Evolutionary conservation across 306 rosid species (phyloP).

Genomic region (Myrica gale): DNA sequence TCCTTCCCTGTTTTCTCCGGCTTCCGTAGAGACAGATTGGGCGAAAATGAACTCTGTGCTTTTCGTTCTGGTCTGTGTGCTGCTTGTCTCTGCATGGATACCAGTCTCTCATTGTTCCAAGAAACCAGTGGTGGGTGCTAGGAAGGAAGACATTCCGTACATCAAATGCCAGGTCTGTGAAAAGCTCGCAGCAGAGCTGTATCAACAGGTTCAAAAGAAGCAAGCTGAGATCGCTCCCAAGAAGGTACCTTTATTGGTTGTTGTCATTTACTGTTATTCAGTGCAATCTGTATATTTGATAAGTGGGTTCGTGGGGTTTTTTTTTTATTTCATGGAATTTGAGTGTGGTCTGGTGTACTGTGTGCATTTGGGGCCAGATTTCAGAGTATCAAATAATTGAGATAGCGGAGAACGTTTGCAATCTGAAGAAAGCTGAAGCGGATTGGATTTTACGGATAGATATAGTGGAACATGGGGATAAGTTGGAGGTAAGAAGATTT

Average conservation of each 20-base stretch:
- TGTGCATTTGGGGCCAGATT: constrained; percentile 49
- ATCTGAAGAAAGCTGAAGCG: constrained; percentile 84
- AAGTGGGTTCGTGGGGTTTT: constrained; percentile 15
- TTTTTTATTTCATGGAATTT: constrained; percentile 11
- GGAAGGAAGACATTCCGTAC: constrained; percentile 80
- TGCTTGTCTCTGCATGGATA: constrained; percentile 46
- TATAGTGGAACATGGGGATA: constrained; percentile 73
- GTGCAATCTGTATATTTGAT: constrained; percentile 15
- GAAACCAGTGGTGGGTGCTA: constrained; percentile 57
- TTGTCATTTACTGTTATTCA: constrained; percentile 20
- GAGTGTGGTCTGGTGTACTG: constrained; percentile 13
- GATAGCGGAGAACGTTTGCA: constrained; percentile 89
- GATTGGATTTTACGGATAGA: constrained; percentile 93
- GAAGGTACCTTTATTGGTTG: constrained; percentile 46
- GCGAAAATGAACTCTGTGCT: constrained; percentile 45
- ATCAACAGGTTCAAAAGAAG: constrained; percentile 67
- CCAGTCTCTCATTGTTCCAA: constrained; percentile 59
- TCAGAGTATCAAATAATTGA: constrained; percentile 89
- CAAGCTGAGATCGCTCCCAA: constrained; percentile 76
- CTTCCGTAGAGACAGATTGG: constrained; percentile 19
- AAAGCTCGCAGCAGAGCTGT: constrained; percentile 70
- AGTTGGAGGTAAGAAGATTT: constrained; percentile 54
- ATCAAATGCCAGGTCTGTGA: constrained; percentile 92
- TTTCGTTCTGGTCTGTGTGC: constrained; percentile 32
- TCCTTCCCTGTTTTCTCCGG: background rate